Percentiles rank a stretch among this genome's conserved stretches.
These are phyloP conservation scores for Thalia dealbata DNA, from an alignment of 176 grass and related monocot species.

Conservation along the genomic window DNA sequence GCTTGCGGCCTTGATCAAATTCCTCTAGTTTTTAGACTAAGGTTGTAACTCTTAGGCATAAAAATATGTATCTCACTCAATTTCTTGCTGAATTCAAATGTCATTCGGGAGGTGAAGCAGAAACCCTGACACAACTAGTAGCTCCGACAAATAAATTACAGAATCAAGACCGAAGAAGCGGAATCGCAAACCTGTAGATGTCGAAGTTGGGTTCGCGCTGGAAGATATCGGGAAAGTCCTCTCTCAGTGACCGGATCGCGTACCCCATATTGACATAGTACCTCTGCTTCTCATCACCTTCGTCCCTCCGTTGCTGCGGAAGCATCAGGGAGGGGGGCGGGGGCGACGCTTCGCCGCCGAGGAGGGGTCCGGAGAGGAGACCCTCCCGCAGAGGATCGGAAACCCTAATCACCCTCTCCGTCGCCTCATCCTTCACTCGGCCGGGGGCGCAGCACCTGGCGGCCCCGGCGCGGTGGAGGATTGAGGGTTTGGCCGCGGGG, in stretches of 20 bases:
- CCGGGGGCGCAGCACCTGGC: constrained; percentile 5
- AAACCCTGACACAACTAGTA: too few species aligned
- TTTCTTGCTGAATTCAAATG: too few species aligned
- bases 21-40: too few species aligned
- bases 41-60: too few species aligned
- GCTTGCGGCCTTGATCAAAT: too few species aligned
- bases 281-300: constrained; percentile 42
- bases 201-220: constrained; percentile 65
- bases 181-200: constrained; percentile 57
- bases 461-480: neutral
- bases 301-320: constrained; percentile 17
- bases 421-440: constrained; percentile 38
- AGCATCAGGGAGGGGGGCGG: constrained; percentile 17
- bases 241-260: constrained; percentile 82
- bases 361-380: constrained; percentile 40
- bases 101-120: too few species aligned
- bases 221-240: constrained; percentile 75
- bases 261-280: constrained; percentile 96
- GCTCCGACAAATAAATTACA: neutral
- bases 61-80: too few species aligned
- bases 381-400: constrained; percentile 54
- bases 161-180: neutral
- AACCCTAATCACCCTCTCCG: constrained; percentile 46
- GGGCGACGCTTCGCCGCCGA: constrained; percentile 25
- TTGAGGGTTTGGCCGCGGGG: neutral